These are phyloP conservation scores for Candida qinlingensis DNA, from an alignment of 805 yeast species.

Conservation along the genomic window DNA sequence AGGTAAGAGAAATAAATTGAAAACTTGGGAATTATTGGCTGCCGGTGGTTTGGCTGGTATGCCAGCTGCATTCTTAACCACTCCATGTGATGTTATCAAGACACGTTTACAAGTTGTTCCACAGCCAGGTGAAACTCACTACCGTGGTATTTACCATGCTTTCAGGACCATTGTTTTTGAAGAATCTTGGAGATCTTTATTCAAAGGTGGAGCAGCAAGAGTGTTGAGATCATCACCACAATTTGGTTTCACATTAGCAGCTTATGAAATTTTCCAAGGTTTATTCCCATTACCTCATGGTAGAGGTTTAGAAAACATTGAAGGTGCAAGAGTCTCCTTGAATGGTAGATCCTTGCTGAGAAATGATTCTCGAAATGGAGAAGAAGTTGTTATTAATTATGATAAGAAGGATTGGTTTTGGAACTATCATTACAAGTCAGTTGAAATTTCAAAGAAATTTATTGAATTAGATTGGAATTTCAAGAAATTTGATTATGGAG, in stretches of 20 bases:
- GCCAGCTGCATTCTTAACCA: conserved; percentile 94
- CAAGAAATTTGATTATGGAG: conserved; percentile 46
- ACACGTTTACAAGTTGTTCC: conserved; percentile 88
- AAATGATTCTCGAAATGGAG: conserved; percentile 7
- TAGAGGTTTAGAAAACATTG: conserved; percentile 21
- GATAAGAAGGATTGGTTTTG: conserved; percentile 38
- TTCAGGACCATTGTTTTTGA: conserved; percentile 66
- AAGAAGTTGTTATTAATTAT: conserved; percentile 32
- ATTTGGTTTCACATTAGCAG: conserved; percentile 96
- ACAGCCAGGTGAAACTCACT: conserved; percentile 69
- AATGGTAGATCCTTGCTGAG: conserved; percentile 6
- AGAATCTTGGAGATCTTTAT: conserved; percentile 82
- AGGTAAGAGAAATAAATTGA: conserved; percentile 51
- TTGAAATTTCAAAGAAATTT: conserved; percentile 55
- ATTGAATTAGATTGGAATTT: conserved; percentile 60
- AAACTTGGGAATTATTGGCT: conserved; percentile 75
- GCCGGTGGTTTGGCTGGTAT: conserved; percentile 97
- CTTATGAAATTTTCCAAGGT: conserved; percentile 84
- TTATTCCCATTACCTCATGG: conserved; percentile 57
- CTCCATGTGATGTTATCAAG: conserved; percentile 95
- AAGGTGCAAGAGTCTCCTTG: conserved; percentile 10
- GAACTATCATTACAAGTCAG: conserved; percentile 47
- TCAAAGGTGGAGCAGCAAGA: conserved; percentile 95
- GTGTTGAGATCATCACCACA: conserved; percentile 95
- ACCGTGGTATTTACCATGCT: conserved; percentile 75